Conservation (phyloP, 2,329 filamentous ascomycete genomes). For the Pyrenochaeta sp. region DNA sequence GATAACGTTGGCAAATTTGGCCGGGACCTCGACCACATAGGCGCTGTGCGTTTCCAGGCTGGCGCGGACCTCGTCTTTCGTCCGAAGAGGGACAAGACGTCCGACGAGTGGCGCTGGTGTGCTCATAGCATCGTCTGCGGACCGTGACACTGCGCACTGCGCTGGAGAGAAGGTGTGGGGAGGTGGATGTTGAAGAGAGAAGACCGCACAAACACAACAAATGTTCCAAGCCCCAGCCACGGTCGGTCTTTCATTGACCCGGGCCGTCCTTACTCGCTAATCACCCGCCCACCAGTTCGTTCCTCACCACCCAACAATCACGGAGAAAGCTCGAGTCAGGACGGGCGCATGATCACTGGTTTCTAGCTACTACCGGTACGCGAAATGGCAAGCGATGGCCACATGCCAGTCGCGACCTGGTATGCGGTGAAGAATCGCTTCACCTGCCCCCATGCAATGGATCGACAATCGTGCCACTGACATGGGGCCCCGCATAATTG, state of each 20-base stretch:
- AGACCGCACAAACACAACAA: conserved; percentile 9
- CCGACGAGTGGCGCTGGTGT: conserved; percentile 24
- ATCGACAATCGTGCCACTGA: conserved; percentile 7
- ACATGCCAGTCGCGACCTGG: neutral
- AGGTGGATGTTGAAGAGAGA: neutral
- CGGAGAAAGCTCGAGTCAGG: neutral
- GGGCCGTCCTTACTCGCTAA: conserved; percentile 4
- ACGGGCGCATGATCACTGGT: neutral
- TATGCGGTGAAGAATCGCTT: neutral
- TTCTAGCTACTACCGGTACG: too few relatives aligned
- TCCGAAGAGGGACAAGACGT: conserved; percentile 53
- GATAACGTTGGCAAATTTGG: conserved; percentile 74
- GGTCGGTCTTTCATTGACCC: conserved; percentile 15
- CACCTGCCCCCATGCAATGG: conserved; percentile 3
- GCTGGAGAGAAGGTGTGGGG: too few relatives aligned
- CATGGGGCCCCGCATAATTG: conserved; percentile 21
- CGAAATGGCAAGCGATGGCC: too few relatives aligned
- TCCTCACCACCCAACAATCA: neutral
- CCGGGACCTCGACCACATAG: conserved; percentile 76
- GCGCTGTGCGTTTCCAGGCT: conserved; percentile 66
- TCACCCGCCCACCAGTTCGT: neutral
- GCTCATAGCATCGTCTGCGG: conserved; percentile 37
- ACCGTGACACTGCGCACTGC: conserved; percentile 1
- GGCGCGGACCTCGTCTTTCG: conserved; percentile 60
- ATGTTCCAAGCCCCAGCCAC: conserved; percentile 17